Percentiles rank a stretch among this genome's conserved stretches.
phyloP scores from a whole-genome alignment of 1,139 yeast genomes.

The Candida pseudocylindracea region DNA sequence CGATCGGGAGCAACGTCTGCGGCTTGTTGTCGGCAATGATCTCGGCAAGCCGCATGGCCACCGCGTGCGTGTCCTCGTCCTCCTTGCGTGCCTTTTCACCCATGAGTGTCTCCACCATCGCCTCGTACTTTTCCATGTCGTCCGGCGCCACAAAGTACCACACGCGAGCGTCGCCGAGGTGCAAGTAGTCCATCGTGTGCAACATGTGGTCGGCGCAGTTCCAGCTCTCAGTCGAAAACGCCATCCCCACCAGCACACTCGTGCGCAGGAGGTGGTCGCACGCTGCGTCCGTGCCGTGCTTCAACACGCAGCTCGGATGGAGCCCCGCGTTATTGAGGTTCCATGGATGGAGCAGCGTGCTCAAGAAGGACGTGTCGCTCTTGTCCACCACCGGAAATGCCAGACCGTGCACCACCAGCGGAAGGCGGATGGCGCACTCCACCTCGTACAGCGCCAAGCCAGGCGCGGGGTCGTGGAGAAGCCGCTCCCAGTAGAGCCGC shows the following conservation, averaged over 20 bases:
- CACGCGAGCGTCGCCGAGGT: slow-evolving; percentile 45
- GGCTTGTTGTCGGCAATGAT: slow-evolving; percentile 3
- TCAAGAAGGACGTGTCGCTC: not conserved
- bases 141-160: slow-evolving; percentile 71
- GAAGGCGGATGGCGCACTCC: not conserved
- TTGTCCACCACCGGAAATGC: slow-evolving; percentile 2
- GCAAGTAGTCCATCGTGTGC: slow-evolving; percentile 43
- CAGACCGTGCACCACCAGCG: not conserved
- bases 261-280: too few species aligned
- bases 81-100: slow-evolving; percentile 2
- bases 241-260: slow-evolving; percentile 12
- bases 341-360: slow-evolving; percentile 19
- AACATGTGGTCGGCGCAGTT: slow-evolving; percentile 55
- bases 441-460: slow-evolving; percentile 4
- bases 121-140: slow-evolving; percentile 40
- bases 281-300: too few species aligned
- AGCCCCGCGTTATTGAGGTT: slow-evolving; percentile 45
- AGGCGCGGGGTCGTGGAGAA: not conserved
- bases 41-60: slow-evolving; percentile 2
- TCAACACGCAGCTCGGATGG: slow-evolving; percentile 3
- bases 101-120: slow-evolving; percentile 5
- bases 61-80: slow-evolving; percentile 8
- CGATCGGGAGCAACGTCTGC: slow-evolving; percentile 1
- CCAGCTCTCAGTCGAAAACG: slow-evolving; percentile 58
- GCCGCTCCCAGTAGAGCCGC: not conserved